Base-by-base conservation (phyloP, 768 basidiomycete species). In the Suillus luteus region DNA sequence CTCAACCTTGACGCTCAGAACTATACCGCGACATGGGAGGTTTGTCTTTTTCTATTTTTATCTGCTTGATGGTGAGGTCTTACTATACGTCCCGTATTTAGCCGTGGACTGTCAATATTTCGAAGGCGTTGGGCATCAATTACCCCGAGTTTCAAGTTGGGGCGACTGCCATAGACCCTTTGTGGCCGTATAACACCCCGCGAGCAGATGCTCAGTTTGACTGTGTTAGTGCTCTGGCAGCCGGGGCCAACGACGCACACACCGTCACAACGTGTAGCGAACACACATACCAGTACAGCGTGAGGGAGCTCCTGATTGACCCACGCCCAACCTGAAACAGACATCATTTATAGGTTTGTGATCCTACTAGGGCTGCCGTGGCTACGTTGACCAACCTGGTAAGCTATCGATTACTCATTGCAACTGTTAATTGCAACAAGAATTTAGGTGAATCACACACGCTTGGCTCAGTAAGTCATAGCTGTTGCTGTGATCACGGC, bases 241-340 rank as follows among this genome's bases (percentile, higher is more conserved):
- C 82, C 49, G 84, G 84, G 37, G 80, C 76, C 3, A 75, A 83
- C 61, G 66, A 68, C 8, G 79, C 71, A 35, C 69, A 74, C 62
- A 81, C 81, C n/a, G 81, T 81, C 14, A 76, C 73, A 55, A 77
- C 75, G 3, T 85, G 84, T 66, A 83, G 82, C 64, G 84, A 85
- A 69, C 84, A 84, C 62, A 83, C 82, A 2, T 83, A 85, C 65
- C 83, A 84, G 62, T 85, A 84, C 65, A 82, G 80, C 64, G 83
- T 82, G 65, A 66, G 80, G 69, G 5, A n/a, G 11, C 17, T 31
- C 8, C 10, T 17, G 17, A 35, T 38, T 33, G 27, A 15, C 19
- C 8, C 11, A 10, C 3, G 52, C 12, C 24, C n/a, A 11, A 15
- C 27, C 51, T 33, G 31, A 52, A 37, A 54, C 35, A 41, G 14